phyloP scores from a whole-genome alignment of 441 rosid genomes.

The Dalechampia spathulata region DNA sequence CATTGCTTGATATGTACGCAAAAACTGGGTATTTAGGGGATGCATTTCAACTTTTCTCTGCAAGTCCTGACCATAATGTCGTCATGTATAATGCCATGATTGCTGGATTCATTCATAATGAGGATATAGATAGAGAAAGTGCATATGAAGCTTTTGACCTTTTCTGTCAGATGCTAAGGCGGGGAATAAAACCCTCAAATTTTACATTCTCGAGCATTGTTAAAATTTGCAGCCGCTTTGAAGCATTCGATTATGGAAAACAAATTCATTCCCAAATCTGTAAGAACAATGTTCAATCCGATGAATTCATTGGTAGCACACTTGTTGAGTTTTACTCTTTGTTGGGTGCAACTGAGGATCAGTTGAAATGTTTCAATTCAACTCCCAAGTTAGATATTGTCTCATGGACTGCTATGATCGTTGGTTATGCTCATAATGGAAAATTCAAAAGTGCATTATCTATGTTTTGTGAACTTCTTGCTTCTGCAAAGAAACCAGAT shows the following conservation, averaged over 20 bases:
- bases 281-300: conserved; percentile 41
- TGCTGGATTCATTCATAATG: conserved; percentile 31
- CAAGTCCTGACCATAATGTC: conserved; percentile 35
- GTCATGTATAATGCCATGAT: conserved; percentile 52
- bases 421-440: conserved; percentile 34
- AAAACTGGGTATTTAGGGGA: conserved; percentile 33
- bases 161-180: conserved; percentile 10
- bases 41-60: conserved; percentile 25
- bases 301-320: conserved; percentile 45
- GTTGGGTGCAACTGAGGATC: conserved; percentile 34
- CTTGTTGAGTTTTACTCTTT: conserved; percentile 43
- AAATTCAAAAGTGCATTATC: conserved; percentile 32
- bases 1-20: conserved; percentile 47
- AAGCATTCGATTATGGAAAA: conserved; percentile 37
- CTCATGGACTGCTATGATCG: conserved; percentile 50
- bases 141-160: conserved; percentile 6
- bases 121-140: conserved; percentile 10
- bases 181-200: conserved; percentile 37
- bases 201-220: conserved; percentile 44
- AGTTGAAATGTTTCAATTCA: conserved; percentile 36
- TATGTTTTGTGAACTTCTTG: conserved; percentile 35
- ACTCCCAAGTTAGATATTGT: conserved; percentile 37
- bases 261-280: conserved; percentile 41
- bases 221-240: conserved; percentile 31
- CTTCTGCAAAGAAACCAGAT: conserved; percentile 33